Base-by-base conservation (phyloP, 2,329 filamentous ascomycete species). In the Penicillium expansum region DNA sequence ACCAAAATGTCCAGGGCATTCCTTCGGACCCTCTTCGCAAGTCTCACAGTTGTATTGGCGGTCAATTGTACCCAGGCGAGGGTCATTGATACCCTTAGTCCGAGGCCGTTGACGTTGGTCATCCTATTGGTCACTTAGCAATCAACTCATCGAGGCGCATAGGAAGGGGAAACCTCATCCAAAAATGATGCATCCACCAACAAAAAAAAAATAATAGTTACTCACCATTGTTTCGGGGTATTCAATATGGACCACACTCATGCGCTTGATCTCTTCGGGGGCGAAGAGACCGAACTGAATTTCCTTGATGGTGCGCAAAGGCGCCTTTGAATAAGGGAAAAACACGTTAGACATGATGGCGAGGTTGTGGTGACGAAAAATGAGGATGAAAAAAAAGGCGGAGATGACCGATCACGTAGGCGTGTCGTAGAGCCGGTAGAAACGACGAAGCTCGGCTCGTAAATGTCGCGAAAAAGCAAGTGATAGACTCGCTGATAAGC, bases 271-370 rank as follows among this genome's bases (percentile, higher is more conserved):
- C 81, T 99, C 95, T 76, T 99, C 94, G 27, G 94, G 94, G 35
- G 94, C 96, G 77, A 99, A 86, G 74, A 99, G 85, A 73, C 94
- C 94, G 74, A 99, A 99, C 82, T 99, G 95, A 70, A 99, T 96
- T 83, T 99, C 95, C 83, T 97, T 89, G 71, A 99, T 92, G 66
- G 90, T 96, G 83, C 94, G 93, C 84, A 97, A 84, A 77, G 92
- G 92, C 85, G 90, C 92, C 84, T 90, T 92, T 75, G 91, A 96
- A 79, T 92, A 91, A 72, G 89, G 83, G 73, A 96, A 96, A 75
- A 88, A 88, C 67, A 93, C 87, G 79, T 95, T 96, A 80, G 93
- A 85, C 94, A 99, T 96, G 72, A 71, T 90, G 78, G 74, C 74
- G 71, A 66, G 71, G 67, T 62, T 57, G 59, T 63, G 52, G 55